These are phyloP conservation scores for Endotrypanum monterogeii DNA, from an alignment of 208 protist species.

Conservation along the genomic window DNA sequence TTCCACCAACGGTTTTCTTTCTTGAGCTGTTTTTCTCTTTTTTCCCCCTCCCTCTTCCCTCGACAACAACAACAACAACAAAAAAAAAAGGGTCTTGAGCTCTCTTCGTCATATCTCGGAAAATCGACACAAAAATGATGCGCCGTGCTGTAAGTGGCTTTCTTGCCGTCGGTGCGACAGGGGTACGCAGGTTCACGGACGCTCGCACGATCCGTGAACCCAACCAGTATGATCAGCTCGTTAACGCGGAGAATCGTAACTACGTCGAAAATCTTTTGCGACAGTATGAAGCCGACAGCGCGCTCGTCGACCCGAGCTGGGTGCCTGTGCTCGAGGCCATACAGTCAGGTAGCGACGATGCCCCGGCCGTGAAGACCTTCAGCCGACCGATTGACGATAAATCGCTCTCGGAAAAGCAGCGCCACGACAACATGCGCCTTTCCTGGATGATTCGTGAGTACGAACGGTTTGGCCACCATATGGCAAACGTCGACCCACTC, in stretches of 20 bases:
- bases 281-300: constrained; percentile 74
- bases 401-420: constrained; percentile 74
- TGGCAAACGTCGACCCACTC: constrained; percentile 84
- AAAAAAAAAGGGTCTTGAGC: background rate
- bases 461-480: constrained; percentile 83
- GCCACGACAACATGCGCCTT: constrained; percentile 89
- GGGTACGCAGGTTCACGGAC: constrained; percentile 65
- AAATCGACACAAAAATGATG: constrained; percentile 50
- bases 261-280: constrained; percentile 83
- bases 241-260: constrained; percentile 65
- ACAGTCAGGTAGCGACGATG: constrained; percentile 41
- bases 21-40: too few relatives aligned
- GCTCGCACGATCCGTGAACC: constrained; percentile 81
- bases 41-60: too few relatives aligned
- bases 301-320: constrained; percentile 83
- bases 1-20: too few relatives aligned
- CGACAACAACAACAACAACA: too few relatives aligned
- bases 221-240: constrained; percentile 72
- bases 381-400: constrained; percentile 63
- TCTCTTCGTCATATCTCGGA: background rate
- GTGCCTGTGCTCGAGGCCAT: constrained; percentile 80
- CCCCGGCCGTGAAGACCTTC: constrained; percentile 75
- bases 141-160: constrained; percentile 47
- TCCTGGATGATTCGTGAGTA: constrained; percentile 91
- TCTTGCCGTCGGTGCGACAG: constrained; percentile 16